A percentile compares a stretch with the other conserved stretches of the same genome.
These are phyloP conservation scores for Crithidia mellificae DNA, from an alignment of 208 protist species.

Conservation along the genomic window DNA sequence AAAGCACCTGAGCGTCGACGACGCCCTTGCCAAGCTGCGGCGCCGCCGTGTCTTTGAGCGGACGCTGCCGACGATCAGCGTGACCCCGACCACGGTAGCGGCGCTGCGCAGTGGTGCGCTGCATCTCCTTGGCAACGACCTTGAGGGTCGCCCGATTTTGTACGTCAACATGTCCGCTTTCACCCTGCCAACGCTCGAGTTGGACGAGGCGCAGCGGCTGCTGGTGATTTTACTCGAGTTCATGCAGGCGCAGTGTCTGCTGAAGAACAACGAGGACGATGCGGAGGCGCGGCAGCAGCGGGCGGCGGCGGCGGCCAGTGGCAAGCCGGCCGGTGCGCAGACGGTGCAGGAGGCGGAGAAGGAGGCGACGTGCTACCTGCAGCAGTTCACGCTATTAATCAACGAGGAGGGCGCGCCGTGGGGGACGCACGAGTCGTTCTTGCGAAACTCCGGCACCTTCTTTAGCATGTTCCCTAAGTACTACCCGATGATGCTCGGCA, in stretches of 20 bases:
- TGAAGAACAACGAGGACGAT: conserved; percentile 31
- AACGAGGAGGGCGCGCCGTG: conserved; percentile 58
- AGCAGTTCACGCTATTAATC: conserved; percentile 70
- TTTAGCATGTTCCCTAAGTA: conserved; percentile 69
- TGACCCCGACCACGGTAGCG: conserved; percentile 52
- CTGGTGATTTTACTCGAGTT: conserved; percentile 72
- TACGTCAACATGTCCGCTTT: conserved; percentile 54
- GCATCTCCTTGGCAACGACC: conserved; percentile 49
- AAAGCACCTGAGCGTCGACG: conserved; percentile 43
- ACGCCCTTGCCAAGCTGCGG: conserved; percentile 55
- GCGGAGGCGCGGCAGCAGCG: conserved; percentile 20
- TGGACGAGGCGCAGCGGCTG: conserved; percentile 60
- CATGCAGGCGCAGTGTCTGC: conserved; percentile 59
- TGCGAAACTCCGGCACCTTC: conserved; percentile 40
- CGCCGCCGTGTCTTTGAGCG: conserved; percentile 66
- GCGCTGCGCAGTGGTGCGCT: conserved; percentile 55
- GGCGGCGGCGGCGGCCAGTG: conserved; percentile 8
- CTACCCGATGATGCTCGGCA: conserved; percentile 65
- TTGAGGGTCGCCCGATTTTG: conserved; percentile 49
- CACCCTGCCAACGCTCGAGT: conserved; percentile 36
- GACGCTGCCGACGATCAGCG: conserved; percentile 52
- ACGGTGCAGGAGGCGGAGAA: conserved; percentile 11
- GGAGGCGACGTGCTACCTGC: conserved; percentile 23
- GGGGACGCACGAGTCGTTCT: conserved; percentile 36
- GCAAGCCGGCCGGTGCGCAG: neutral